phyloP scores from a whole-genome alignment of 768 basidiomycete genomes.

The Mycena maculata region DNA sequence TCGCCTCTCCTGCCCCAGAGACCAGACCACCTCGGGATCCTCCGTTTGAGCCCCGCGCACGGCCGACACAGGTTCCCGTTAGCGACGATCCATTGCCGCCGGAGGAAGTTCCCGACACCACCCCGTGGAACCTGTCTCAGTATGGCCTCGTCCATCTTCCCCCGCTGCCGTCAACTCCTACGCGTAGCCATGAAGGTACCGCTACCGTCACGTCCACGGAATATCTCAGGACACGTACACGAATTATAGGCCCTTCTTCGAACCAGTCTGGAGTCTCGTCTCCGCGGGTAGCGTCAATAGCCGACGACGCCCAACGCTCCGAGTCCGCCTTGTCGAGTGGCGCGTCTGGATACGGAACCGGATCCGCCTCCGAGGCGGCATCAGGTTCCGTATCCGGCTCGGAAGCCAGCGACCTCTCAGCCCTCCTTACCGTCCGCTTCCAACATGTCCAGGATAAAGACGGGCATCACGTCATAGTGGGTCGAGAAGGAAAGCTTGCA shows the following conservation, averaged over 20 bases:
- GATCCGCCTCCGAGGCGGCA: conserved; percentile 26
- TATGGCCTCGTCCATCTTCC: conserved; percentile 57
- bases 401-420: conserved; percentile 41
- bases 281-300: not conserved
- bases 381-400: conserved; percentile 33
- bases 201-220: not conserved
- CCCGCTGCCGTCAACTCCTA: conserved; percentile 40
- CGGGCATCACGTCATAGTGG: conserved; percentile 77
- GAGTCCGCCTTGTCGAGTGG: conserved; percentile 33
- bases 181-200: not conserved
- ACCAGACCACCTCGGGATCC: not conserved
- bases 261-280: not conserved
- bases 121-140: conserved; percentile 55
- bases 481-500: conserved; percentile 72
- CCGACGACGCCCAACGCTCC: not conserved
- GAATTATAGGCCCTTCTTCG: conserved; percentile 4
- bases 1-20: conserved; percentile 18
- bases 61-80: conserved; percentile 20
- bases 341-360: conserved; percentile 27
- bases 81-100: conserved; percentile 35
- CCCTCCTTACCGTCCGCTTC: conserved; percentile 72
- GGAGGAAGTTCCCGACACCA: conserved; percentile 29
- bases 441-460: conserved; percentile 71
- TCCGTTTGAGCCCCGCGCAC: conserved; percentile 12
- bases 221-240: conserved; percentile 13